phyloP scores from a whole-genome alignment of 805 yeast species.

The Candida dajiaensis region DNA sequence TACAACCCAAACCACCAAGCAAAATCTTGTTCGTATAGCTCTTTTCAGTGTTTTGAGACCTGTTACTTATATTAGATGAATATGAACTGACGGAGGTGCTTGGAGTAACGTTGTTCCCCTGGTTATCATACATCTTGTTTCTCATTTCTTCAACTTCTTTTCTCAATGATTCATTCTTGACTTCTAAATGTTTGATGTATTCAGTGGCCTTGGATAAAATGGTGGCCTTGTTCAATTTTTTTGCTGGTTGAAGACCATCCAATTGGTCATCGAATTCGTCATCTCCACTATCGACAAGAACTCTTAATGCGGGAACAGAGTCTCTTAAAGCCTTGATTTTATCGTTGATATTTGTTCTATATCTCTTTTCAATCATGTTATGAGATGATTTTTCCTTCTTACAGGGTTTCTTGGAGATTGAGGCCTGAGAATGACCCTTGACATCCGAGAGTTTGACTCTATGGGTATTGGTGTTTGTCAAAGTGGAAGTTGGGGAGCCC shows the following conservation, averaged over 20 bases:
- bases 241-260: conserved; percentile 74
- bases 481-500: conserved; percentile 9
- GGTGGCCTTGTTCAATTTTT: conserved; percentile 71
- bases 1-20: conserved; percentile 59
- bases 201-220: conserved; percentile 72
- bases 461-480: conserved; percentile 4
- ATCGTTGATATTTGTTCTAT: conserved; percentile 64
- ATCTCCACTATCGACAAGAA: conserved; percentile 35
- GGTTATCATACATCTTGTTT: conserved; percentile 16
- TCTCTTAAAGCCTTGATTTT: conserved; percentile 60
- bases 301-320: conserved; percentile 59
- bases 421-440: conserved; percentile 16
- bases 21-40: conserved; percentile 40
- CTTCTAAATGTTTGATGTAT: conserved; percentile 67
- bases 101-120: conserved; percentile 16
- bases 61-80: conserved; percentile 9
- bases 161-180: conserved; percentile 45
- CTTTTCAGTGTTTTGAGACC: background rate
- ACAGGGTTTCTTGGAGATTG: conserved; percentile 16
- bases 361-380: conserved; percentile 67
- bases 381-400: conserved; percentile 56
- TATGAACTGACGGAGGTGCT: conserved; percentile 13
- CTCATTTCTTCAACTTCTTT: conserved; percentile 41
- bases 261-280: conserved; percentile 54
- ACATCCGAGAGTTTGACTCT: conserved; percentile 19